These are phyloP conservation scores for Leccinum boreale DNA, from an alignment of 768 basidiomycete genomes.

Conservation along the genomic window DNA sequence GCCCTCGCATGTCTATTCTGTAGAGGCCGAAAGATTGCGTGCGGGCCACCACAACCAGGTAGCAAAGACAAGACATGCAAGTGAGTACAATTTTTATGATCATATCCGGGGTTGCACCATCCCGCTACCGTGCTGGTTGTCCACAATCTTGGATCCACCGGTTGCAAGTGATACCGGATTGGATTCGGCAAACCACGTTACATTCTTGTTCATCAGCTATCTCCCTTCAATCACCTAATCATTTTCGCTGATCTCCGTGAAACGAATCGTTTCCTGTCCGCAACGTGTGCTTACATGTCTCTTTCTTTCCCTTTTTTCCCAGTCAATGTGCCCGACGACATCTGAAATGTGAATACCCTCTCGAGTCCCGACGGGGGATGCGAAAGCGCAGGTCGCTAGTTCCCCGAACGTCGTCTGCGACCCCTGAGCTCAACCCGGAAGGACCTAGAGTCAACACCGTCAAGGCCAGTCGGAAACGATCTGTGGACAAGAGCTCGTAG, in stretches of 20 bases:
- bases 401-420: slow-evolving; percentile 26
- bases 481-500: slow-evolving; percentile 26
- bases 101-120: neutral
- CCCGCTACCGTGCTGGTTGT: slow-evolving; percentile 5
- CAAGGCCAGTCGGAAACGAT: slow-evolving; percentile 29
- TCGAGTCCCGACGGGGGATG: slow-evolving; percentile 68
- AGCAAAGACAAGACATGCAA: slow-evolving; percentile 62
- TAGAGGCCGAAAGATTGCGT: slow-evolving; percentile 66
- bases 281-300: slow-evolving; percentile 23
- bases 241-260: slow-evolving; percentile 28
- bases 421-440: slow-evolving; percentile 25
- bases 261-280: slow-evolving; percentile 4
- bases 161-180: slow-evolving; percentile 15
- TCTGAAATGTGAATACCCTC: slow-evolving; percentile 68
- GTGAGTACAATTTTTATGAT: slow-evolving; percentile 38
- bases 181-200: slow-evolving; percentile 3
- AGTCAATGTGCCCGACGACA: slow-evolving; percentile 74
- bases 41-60: slow-evolving; percentile 53
- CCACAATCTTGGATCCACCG: slow-evolving; percentile 7
- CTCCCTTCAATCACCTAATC: slow-evolving; percentile 21
- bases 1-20: slow-evolving; percentile 64
- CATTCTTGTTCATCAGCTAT: slow-evolving; percentile 5
- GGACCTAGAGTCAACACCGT: slow-evolving; percentile 21
- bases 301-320: slow-evolving; percentile 20
- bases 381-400: slow-evolving; percentile 41